phyloP scores from a whole-genome alignment of 768 basidiomycete genomes.

The Lentinus tigrinus region DNA sequence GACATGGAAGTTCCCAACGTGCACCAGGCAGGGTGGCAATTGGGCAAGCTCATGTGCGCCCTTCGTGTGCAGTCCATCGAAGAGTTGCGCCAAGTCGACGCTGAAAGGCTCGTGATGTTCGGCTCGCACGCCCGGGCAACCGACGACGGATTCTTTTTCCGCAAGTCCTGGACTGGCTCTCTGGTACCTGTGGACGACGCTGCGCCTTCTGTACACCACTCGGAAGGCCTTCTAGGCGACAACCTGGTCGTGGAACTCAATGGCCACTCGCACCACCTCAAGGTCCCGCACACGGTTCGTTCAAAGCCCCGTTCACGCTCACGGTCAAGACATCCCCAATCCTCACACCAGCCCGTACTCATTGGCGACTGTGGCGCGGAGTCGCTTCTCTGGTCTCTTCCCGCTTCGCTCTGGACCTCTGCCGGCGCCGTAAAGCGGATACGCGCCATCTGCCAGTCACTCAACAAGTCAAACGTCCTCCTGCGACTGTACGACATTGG shows the following conservation, averaged over 20 bases:
- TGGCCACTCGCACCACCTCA: slow-evolving; percentile 26
- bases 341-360: slow-evolving; percentile 61
- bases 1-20: slow-evolving; percentile 63
- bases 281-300: slow-evolving; percentile 13
- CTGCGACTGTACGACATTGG: slow-evolving; percentile 73
- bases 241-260: slow-evolving; percentile 23
- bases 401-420: slow-evolving; percentile 63
- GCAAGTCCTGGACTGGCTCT: slow-evolving; percentile 40
- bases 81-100: slow-evolving; percentile 58
- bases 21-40: slow-evolving; percentile 60
- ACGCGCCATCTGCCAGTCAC: slow-evolving; percentile 72
- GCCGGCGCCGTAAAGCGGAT: slow-evolving; percentile 61
- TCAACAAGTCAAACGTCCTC: slow-evolving; percentile 57
- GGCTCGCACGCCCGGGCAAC: slow-evolving; percentile 51
- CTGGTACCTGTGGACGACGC: slow-evolving; percentile 15
- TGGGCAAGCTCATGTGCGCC: slow-evolving; percentile 60
- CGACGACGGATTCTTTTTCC: slow-evolving; percentile 72
- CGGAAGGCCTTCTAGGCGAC: slow-evolving; percentile 28
- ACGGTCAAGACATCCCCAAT: slow-evolving; percentile 17
- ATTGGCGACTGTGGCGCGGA: slow-evolving; percentile 73
- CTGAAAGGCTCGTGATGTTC: slow-evolving; percentile 52
- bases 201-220: slow-evolving; percentile 10
- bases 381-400: slow-evolving; percentile 59
- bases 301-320: slow-evolving; percentile 19
- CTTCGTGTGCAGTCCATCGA: slow-evolving; percentile 55